A percentile compares a stretch with the other conserved stretches of the same genome.
phyloP scores from a whole-genome alignment of 352 stramenopile genomes.

The Chrysophaeum taylorii region DNA sequence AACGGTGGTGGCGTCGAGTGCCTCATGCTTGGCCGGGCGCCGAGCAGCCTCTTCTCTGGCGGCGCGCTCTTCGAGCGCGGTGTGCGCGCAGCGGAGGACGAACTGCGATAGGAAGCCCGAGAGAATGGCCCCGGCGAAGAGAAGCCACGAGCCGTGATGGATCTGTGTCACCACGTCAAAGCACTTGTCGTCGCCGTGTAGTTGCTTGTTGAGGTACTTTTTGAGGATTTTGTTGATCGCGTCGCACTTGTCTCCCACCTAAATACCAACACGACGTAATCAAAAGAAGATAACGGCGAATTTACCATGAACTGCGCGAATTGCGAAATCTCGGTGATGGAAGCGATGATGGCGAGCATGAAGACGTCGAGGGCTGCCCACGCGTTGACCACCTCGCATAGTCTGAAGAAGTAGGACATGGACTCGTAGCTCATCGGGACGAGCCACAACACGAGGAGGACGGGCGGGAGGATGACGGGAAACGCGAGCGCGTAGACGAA shows the following conservation, averaged over 20 bases:
- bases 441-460: slow-evolving; percentile 44
- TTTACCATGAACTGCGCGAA: slow-evolving; percentile 60
- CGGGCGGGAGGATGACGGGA: slow-evolving; percentile 45
- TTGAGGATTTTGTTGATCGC: slow-evolving; percentile 41
- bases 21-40: too few relatives aligned
- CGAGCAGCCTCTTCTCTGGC: too few relatives aligned
- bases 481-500: slow-evolving; percentile 57
- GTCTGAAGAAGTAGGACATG: slow-evolving; percentile 41
- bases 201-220: slow-evolving; percentile 24
- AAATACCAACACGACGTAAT: too few relatives aligned
- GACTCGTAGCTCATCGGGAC: slow-evolving; percentile 38
- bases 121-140: slow-evolving; percentile 7
- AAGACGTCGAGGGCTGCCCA: slow-evolving; percentile 63
- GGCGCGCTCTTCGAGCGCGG: slow-evolving; percentile 10
- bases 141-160: neutral
- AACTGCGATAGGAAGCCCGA: neutral
- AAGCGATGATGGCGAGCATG: slow-evolving; percentile 51
- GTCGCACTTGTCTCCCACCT: slow-evolving; percentile 52
- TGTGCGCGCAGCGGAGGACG: neutral
- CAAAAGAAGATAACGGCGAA: too few relatives aligned
- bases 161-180: slow-evolving; percentile 39
- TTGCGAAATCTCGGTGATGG: slow-evolving; percentile 50
- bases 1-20: too few relatives aligned
- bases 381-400: slow-evolving; percentile 51
- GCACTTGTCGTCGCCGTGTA: slow-evolving; percentile 39